phyloP scores from a whole-genome alignment of 345 rosid genomes.

The Abelmoschus esculentus region DNA sequence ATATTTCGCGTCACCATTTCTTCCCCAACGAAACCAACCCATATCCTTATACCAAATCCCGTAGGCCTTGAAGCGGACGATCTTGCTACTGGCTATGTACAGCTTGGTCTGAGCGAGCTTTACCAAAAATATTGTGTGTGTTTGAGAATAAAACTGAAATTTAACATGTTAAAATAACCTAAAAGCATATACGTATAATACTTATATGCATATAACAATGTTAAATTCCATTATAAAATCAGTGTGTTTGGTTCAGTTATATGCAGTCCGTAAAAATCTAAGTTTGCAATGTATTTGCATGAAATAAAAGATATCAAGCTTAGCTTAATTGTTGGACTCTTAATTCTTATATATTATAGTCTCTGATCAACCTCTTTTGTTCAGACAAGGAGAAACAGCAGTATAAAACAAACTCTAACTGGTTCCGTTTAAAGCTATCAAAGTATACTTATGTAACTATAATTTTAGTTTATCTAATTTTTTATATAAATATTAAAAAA shows the following conservation, averaged over 20 bases:
- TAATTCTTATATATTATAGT: neutral
- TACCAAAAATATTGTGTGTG: neutral
- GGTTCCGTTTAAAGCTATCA: too few species aligned
- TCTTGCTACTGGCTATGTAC: neutral
- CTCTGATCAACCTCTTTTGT: neutral
- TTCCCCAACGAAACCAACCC: neutral
- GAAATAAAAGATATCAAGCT: neutral
- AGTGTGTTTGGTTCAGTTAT: too few species aligned
- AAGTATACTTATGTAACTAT: too few species aligned
- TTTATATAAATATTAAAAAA: too few species aligned
- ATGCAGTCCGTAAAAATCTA: too few species aligned
- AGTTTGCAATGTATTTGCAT: neutral
- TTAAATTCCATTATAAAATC: neutral
- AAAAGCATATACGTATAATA: neutral
- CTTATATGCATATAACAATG: neutral
- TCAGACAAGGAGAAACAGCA: neutral
- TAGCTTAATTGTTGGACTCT: neutral
- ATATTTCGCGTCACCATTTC: neutral
- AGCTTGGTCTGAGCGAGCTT: neutral
- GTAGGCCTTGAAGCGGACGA: neutral
- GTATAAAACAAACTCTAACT: neutral
- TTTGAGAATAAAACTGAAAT: neutral
- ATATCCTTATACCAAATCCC: neutral
- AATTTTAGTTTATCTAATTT: too few species aligned
- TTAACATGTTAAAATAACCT: neutral